Conservation (phyloP, 2,329 filamentous ascomycete genomes). For the Fusarium illudens region DNA sequence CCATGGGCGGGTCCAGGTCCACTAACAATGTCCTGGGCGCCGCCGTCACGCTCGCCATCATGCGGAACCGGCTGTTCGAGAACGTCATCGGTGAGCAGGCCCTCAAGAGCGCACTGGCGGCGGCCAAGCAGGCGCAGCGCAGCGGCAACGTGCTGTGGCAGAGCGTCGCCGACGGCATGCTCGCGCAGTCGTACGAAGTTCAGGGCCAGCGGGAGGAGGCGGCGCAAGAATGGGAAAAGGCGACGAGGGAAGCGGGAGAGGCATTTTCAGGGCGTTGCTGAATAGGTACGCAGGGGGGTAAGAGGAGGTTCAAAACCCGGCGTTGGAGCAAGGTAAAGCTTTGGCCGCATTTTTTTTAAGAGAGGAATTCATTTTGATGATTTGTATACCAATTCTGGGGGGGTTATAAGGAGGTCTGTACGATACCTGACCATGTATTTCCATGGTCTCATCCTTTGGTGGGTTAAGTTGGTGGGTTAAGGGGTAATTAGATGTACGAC, state of each 20-base stretch:
- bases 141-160: constrained; percentile 79
- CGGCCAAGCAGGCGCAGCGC: constrained; percentile 71
- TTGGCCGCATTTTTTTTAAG: constrained; percentile 31
- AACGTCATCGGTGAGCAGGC: constrained; percentile 83
- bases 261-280: constrained; percentile 51
- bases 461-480: constrained; percentile 14
- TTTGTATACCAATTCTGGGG: constrained; percentile 40
- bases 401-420: constrained; percentile 26
- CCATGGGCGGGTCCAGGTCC: constrained; percentile 73
- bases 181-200: constrained; percentile 77
- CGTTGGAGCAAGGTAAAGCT: constrained; percentile 38
- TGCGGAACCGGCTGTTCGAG: constrained; percentile 84
- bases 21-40: constrained; percentile 81
- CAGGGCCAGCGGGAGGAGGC: constrained; percentile 67
- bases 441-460: constrained; percentile 28
- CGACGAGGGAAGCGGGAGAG: constrained; percentile 53
- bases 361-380: constrained; percentile 38
- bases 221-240: constrained; percentile 51
- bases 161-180: constrained; percentile 81
- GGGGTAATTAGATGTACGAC: constrained; percentile 34
- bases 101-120: constrained; percentile 77
- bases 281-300: constrained; percentile 1
- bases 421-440: constrained; percentile 37
- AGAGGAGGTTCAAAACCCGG: constrained; percentile 32
- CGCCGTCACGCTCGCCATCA: constrained; percentile 84